A percentile compares a stretch with the other conserved stretches of the same genome.
Conservation (phyloP, 2,329 filamentous ascomycete genomes). For the Neofusicoccum laricinum region DNA sequence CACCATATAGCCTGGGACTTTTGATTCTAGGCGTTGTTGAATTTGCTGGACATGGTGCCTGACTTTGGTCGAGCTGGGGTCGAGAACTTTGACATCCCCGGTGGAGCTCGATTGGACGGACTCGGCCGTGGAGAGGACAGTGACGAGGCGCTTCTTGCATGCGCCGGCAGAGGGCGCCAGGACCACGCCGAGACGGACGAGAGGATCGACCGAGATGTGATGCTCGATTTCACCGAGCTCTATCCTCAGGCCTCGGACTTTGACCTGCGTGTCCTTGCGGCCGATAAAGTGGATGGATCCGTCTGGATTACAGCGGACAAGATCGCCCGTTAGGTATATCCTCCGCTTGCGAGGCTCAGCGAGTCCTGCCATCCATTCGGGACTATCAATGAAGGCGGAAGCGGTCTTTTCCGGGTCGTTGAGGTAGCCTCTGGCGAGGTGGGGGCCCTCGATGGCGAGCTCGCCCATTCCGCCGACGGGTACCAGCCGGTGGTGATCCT, state of each 20-base stretch:
- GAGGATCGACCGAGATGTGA: conserved; percentile 27
- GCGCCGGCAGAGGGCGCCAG: conserved; percentile 5
- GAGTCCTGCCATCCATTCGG: conserved; percentile 24
- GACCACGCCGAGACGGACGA: not conserved
- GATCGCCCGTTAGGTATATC: conserved; percentile 26
- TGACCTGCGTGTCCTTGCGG: conserved; percentile 37
- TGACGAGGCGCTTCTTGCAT: conserved; percentile 1
- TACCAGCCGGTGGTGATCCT: conserved; percentile 24
- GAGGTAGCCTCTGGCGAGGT: conserved; percentile 39
- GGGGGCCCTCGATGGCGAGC: conserved; percentile 46
- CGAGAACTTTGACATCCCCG: not conserved
- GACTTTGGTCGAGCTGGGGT: conserved; percentile 24
- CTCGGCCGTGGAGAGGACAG: not conserved
- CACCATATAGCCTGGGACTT: not conserved
- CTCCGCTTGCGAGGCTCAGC: conserved; percentile 20
- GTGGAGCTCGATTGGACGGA: not conserved
- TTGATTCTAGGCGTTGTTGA: not conserved
- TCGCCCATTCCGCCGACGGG: conserved; percentile 45
- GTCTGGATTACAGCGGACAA: conserved; percentile 24
- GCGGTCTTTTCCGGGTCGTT: conserved; percentile 35
- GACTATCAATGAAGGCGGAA: conserved; percentile 30
- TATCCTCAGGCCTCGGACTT: conserved; percentile 35
- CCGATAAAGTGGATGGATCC: conserved; percentile 37
- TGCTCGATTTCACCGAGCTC: conserved; percentile 40
- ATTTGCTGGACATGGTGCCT: not conserved